Percentiles rank a stretch among this genome's conserved stretches.
phyloP scores from a whole-genome alignment of 31 red algal species.

The Pterothamnion heteromorphum region DNA sequence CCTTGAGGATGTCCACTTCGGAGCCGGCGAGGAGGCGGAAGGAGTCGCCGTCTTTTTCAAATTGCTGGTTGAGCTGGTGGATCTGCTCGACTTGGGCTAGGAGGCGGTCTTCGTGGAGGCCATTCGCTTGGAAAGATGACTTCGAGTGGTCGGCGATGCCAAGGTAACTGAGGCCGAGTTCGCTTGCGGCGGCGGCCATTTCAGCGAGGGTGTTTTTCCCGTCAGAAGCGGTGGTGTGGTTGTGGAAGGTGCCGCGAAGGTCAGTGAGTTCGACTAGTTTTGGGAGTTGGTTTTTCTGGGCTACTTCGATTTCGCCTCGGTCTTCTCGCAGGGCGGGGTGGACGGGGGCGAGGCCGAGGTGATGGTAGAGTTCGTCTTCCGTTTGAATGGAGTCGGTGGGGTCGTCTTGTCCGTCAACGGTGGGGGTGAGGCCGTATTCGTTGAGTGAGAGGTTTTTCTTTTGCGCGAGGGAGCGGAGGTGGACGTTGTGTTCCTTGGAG shows the following conservation, averaged over 20 bases:
- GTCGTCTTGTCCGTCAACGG: background rate
- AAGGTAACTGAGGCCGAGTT: background rate
- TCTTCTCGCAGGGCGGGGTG: background rate
- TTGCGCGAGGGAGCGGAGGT: background rate
- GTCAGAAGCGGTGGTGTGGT: background rate
- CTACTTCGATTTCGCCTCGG: background rate
- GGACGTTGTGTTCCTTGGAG: background rate
- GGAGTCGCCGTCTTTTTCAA: too few relatives aligned
- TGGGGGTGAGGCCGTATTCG: constrained; percentile 21
- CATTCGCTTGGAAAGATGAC: background rate
- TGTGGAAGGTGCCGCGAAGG: background rate
- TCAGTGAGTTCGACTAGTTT: constrained; percentile 2
- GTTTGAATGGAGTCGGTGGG: background rate
- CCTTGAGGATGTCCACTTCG: background rate
- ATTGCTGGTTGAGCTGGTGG: background rate
- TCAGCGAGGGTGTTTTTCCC: background rate
- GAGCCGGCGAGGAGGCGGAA: background rate
- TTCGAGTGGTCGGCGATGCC: constrained; percentile 23
- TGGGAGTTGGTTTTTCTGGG: background rate
- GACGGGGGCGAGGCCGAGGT: background rate
- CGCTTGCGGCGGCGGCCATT: background rate
- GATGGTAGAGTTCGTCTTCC: background rate
- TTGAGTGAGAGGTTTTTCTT: background rate
- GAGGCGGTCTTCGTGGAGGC: constrained; percentile 16
- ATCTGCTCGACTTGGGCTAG: background rate